phyloP scores from a whole-genome alignment of 305 asterid species.

The Petunia hybrid region DNA sequence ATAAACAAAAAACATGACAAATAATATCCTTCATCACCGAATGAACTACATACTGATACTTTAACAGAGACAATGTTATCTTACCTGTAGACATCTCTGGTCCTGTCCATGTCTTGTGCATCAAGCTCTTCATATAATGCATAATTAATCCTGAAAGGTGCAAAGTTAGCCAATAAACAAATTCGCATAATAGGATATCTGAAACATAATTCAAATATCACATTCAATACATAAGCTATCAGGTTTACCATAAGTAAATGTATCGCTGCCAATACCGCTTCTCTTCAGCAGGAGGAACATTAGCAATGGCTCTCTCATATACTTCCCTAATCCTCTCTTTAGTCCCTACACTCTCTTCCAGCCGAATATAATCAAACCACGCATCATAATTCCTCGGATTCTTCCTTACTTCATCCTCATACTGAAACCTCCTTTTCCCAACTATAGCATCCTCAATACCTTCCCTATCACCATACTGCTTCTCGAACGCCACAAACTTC shows the following conservation, averaged over 20 bases:
- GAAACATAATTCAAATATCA: background rate
- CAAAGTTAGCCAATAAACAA: conserved; percentile 37
- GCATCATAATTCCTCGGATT: conserved; percentile 74
- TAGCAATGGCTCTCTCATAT: conserved; percentile 80
- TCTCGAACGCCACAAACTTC: conserved; percentile 78
- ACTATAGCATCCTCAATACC: conserved; percentile 83
- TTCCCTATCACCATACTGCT: conserved; percentile 76
- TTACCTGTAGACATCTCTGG: conserved; percentile 78
- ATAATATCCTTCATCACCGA: background rate
- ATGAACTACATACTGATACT: conserved; percentile 10
- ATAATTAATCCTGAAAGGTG: conserved; percentile 68
- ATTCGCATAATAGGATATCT: background rate
- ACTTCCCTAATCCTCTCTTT: conserved; percentile 64
- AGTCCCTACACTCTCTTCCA: conserved; percentile 69
- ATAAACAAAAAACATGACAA: background rate
- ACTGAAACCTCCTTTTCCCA: conserved; percentile 74
- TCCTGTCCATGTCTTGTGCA: conserved; percentile 63
- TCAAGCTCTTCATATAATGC: conserved; percentile 80
- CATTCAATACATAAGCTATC: background rate
- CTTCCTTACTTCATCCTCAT: conserved; percentile 70
- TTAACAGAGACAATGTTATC: conserved; percentile 29
- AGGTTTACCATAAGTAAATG: conserved; percentile 70
- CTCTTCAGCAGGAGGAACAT: conserved; percentile 71
- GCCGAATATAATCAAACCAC: conserved; percentile 77
- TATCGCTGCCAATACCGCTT: conserved; percentile 84